phyloP scores from a whole-genome alignment of 495 filamentous ascomycete species.

The Xylona heveae region DNA sequence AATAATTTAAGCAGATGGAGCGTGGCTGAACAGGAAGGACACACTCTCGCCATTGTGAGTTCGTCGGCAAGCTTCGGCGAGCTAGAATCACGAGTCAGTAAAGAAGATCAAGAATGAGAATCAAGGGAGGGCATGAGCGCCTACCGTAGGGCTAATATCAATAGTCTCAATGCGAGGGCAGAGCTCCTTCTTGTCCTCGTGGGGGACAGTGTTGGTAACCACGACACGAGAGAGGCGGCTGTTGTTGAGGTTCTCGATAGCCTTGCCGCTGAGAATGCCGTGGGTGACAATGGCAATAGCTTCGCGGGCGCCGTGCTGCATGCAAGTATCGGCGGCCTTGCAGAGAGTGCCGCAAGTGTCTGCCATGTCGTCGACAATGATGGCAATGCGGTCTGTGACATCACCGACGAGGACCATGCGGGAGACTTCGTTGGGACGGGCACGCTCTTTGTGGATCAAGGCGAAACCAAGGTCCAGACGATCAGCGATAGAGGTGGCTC shows the following conservation, averaged over 20 bases:
- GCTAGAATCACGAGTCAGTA: constrained; percentile 8
- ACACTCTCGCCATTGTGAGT: constrained; percentile 94
- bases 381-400: constrained; percentile 37
- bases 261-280: constrained; percentile 80
- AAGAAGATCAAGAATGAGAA: not conserved
- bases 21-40: constrained; percentile 86
- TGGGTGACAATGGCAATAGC: constrained; percentile 93
- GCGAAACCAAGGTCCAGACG: constrained; percentile 86
- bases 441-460: constrained; percentile 97
- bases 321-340: constrained; percentile 82
- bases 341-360: constrained; percentile 90
- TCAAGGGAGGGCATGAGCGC: no score
- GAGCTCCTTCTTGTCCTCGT: constrained; percentile 55
- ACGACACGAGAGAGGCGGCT: constrained; percentile 62
- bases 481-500: constrained; percentile 92
- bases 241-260: constrained; percentile 73
- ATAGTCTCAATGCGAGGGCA: constrained; percentile 75
- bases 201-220: constrained; percentile 93
- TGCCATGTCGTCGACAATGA: constrained; percentile 79
- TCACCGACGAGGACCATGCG: constrained; percentile 73
- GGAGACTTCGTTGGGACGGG: constrained; percentile 84
- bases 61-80: constrained; percentile 48
- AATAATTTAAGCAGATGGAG: constrained; percentile 23
- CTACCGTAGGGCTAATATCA: constrained; percentile 75
- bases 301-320: constrained; percentile 68